Evolutionary conservation across 1,139 yeast genomes (phyloP), one percentile per base, ranked within the genome.

Genomic region (Geotrichum histeridarum): DNA sequence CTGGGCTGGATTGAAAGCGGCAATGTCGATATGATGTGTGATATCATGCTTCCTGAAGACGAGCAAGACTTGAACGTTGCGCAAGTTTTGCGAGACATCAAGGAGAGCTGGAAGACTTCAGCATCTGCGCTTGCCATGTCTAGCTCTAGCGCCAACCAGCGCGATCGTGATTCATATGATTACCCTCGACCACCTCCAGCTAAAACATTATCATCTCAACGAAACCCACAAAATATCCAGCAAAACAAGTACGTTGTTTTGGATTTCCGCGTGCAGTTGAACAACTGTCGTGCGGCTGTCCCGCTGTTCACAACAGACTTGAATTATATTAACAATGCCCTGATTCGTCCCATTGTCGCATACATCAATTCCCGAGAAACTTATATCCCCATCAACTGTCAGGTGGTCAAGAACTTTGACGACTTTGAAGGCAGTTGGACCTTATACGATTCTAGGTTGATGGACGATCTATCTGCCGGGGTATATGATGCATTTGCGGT

Each of bases 371-470:
- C 95, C 37, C 80, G 86, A 59, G 86, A 87, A 64, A 89, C 98
- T 0, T 86, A 85, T 63, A 91, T 93, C 59, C 97, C 96, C 50
- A 83, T 93, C 58, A 78, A 83, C 60, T 89, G 96, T 65, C 80
- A 91, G 5, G 82, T 93, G n/a, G 85, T 86, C 47, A 93, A 93
- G 67, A 79, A 81, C 51, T 72, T 89, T 32, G 74, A 76, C 38
- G 98, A 93, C 65, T 93, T 93, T 66, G 90, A 87, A 63, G 99
- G 99, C 0, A 82, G 96, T 4, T 93, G 99, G 99, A 93, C 99
- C 0, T 77, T 90, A 5, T 93, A 90, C 69, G 99, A 93, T 67
- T 86, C 95, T 37, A 76, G 86, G 55, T 74, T 93, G 57, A 89
- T 93, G 96, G 95, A 87, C 65, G 98, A 91, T 65, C 77, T 94